A percentile compares a stretch with the other conserved stretches of the same genome.
phyloP scores from a whole-genome alignment of 768 basidiomycete species.

The Xanthoconium stramineum region DNA sequence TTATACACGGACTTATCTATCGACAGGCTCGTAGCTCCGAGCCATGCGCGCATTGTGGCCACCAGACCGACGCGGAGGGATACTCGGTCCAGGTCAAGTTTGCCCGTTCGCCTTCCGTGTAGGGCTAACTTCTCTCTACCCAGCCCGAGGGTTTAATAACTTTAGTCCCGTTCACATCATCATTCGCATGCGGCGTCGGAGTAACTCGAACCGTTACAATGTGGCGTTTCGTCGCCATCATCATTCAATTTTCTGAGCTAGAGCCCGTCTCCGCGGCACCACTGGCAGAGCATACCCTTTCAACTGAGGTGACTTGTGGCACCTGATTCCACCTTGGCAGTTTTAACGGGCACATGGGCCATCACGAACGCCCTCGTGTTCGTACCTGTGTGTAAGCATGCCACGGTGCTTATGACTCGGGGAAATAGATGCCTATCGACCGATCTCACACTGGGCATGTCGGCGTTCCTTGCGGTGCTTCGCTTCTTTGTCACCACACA shows the following conservation, averaged over 20 bases:
- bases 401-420: background rate
- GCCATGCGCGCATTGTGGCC: background rate
- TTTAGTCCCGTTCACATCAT: background rate
- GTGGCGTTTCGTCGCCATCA: conserved; percentile 7
- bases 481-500: background rate
- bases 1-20: background rate
- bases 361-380: conserved; percentile 9
- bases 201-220: background rate
- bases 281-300: background rate
- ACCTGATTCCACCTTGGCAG: background rate
- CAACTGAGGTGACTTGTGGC: conserved; percentile 1
- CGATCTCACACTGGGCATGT: background rate
- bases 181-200: background rate
- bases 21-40: background rate
- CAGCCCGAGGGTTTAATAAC: background rate
- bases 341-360: background rate
- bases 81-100: background rate
- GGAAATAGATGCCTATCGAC: background rate
- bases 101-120: conserved; percentile 1
- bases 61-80: background rate
- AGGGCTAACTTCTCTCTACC: background rate
- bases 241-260: background rate
- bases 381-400: background rate
- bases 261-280: conserved; percentile 4
- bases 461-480: background rate